Conservation (phyloP, 2,329 filamentous ascomycete genomes). For the Alternaria viburni region DNA sequence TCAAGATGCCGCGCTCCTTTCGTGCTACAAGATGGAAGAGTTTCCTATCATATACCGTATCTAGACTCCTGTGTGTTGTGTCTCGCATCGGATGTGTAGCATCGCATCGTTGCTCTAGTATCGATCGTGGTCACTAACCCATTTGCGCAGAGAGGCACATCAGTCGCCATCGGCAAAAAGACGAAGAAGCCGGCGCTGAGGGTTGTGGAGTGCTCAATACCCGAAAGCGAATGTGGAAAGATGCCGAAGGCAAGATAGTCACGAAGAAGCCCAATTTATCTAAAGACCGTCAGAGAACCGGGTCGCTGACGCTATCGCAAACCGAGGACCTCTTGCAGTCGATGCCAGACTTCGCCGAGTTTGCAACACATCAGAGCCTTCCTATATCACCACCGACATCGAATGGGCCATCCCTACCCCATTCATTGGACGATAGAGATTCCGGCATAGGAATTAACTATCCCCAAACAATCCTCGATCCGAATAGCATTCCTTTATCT, state of each 20-base stretch:
- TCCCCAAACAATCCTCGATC: slow-evolving; percentile 23
- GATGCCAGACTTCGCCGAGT: slow-evolving; percentile 27
- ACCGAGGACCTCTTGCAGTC: slow-evolving; percentile 21
- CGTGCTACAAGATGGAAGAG: neutral
- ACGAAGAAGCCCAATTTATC: slow-evolving; percentile 48
- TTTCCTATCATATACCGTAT: neutral
- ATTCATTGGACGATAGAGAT: slow-evolving; percentile 40
- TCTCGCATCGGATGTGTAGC: neutral
- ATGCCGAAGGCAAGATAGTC: slow-evolving; percentile 60
- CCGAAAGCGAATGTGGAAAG: slow-evolving; percentile 60
- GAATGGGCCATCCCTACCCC: slow-evolving; percentile 32
- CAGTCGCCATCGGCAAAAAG: slow-evolving; percentile 59
- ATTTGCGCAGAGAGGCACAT: slow-evolving; percentile 62
- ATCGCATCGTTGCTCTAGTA: neutral
- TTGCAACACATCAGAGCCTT: slow-evolving; percentile 25
- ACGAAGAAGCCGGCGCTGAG: slow-evolving; percentile 62
- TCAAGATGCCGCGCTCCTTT: neutral
- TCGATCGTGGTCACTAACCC: slow-evolving; percentile 23
- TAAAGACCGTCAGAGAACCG: slow-evolving; percentile 11
- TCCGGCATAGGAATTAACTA: slow-evolving; percentile 30
- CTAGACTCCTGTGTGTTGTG: neutral
- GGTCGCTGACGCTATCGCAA: slow-evolving; percentile 5
- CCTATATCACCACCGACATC: slow-evolving; percentile 47
- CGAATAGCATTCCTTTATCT: slow-evolving; percentile 24
- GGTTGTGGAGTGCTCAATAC: slow-evolving; percentile 61